Evolutionary conservation across 2,329 filamentous ascomycete genomes (phyloP), one percentile per base, ranked within the genome.

Genomic region (Penicillium sp.): DNA sequence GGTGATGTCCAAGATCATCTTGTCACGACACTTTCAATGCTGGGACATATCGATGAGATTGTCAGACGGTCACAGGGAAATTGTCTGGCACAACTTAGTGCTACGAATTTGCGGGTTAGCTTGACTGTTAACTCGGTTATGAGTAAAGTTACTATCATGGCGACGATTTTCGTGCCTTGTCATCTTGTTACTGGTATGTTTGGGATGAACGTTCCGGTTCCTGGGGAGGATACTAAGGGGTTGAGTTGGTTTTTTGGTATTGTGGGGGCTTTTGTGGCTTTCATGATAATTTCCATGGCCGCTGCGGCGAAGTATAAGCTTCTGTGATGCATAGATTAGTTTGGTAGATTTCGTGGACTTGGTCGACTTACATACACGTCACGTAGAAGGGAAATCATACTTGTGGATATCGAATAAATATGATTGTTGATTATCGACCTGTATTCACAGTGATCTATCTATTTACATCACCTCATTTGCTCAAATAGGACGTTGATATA

Each of bases 1-100:
- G 91, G 91, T 66, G 95, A 99, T 76, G 96, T 98, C 60, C 95
- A 99, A 75, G 95, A 99, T 75, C 95, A 99, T 82, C 91, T 98
- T 44, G 90, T 98, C 50, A 99, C 95, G 22, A 98, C 97, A 89
- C 92, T 96, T 83, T 93, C 90, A 65, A 97, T 95, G 74, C 78
- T 99, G 60, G 84, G 86, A 0, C 93, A 98, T 71, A 96, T 96
- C 65, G 95, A 99, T 74, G 97, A 97, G 82, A 97, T 99, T 81
- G 83, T 98, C 37, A 91, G 89, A 16, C 88, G 95, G 22, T 89
- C 90, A 1, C 93, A 98, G 79, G 90, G 89, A 77, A 98, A 98
- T 73, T 98, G 97, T 71, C 83, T 98, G 29, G 93, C 93, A 0
- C 95, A 97, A 71, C 85, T 97, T 57, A 93, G 89, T 33, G 93